Percentiles rank a stretch among this genome's conserved stretches.
phyloP scores from a whole-genome alignment of 768 basidiomycete species.

The Hemileccinum impolitum region DNA sequence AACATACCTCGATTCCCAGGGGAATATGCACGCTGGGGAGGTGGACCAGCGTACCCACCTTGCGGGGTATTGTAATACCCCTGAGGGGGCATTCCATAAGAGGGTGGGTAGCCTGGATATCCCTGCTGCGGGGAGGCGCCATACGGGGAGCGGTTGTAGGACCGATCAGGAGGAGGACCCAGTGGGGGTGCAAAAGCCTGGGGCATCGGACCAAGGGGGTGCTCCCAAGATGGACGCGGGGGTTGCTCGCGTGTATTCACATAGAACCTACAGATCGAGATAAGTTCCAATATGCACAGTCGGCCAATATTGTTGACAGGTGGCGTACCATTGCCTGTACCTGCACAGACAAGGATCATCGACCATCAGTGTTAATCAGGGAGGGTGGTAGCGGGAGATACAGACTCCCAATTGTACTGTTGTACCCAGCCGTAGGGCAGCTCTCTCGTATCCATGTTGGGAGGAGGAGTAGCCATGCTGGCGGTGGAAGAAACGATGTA shows the following conservation, averaged over 20 bases:
- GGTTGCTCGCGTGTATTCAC: conserved; percentile 64
- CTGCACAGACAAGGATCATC: conserved; percentile 36
- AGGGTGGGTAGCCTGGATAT: conserved; percentile 23
- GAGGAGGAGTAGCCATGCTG: conserved; percentile 44
- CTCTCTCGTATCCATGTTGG: conserved; percentile 52
- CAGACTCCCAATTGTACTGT: conserved; percentile 67
- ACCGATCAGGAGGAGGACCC: conserved; percentile 44
- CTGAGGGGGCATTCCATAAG: conserved; percentile 7
- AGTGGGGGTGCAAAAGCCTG: conserved; percentile 34
- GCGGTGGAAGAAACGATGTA: conserved; percentile 6
- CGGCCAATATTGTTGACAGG: background rate
- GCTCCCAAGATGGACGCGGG: conserved; percentile 65
- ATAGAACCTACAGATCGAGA: conserved; percentile 57
- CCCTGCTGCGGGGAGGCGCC: conserved; percentile 15
- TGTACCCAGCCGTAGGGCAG: conserved; percentile 68
- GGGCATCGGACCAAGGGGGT: conserved; percentile 52
- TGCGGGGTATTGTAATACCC: conserved; percentile 13
- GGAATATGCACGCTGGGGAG: conserved; percentile 1
- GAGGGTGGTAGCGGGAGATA: conserved; percentile 13
- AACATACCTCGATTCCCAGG: conserved; percentile 23
- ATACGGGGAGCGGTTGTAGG: conserved; percentile 32
- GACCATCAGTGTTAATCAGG: conserved; percentile 26
- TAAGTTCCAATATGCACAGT: conserved; percentile 3
- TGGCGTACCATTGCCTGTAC: conserved; percentile 61
- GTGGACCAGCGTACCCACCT: conserved; percentile 12